These are phyloP conservation scores for Aspergillus phoenicis DNA, from an alignment of 2,329 filamentous ascomycete species.

Conservation along the genomic window DNA sequence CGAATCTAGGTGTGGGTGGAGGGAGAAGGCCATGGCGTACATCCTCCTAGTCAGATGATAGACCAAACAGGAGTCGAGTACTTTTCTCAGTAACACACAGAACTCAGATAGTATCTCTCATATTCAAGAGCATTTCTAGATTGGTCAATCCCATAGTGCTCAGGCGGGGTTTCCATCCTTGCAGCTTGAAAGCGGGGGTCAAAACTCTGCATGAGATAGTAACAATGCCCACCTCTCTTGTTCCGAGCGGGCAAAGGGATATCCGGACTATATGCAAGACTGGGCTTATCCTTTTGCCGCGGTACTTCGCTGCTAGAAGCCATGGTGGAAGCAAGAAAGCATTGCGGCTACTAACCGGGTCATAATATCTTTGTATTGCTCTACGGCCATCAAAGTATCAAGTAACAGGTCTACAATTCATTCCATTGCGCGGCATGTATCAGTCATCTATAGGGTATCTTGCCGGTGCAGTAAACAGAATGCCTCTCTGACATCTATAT, in stretches of 20 bases:
- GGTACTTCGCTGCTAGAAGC: neutral
- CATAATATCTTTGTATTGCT: too few relatives aligned
- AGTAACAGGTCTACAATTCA: neutral
- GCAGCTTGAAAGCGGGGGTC: neutral
- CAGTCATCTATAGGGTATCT: conserved; percentile 20
- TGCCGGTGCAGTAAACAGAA: conserved; percentile 10
- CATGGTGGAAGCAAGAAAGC: neutral
- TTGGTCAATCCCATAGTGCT: neutral
- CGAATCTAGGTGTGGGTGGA: too few relatives aligned
- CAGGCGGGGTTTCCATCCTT: neutral
- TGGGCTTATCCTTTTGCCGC: neutral
- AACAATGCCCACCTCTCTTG: neutral
- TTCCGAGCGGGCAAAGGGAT: neutral
- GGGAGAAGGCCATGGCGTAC: too few relatives aligned
- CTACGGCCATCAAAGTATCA: too few relatives aligned
- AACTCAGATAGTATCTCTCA: too few relatives aligned
- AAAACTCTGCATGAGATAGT: neutral
- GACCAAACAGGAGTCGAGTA: too few relatives aligned
- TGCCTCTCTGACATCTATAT: conserved; percentile 4
- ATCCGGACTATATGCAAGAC: neutral
- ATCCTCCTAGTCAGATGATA: too few relatives aligned
- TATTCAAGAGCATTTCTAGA: neutral
- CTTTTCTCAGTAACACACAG: too few relatives aligned
- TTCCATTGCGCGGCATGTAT: conserved; percentile 2
- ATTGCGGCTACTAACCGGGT: too few relatives aligned